phyloP scores from a whole-genome alignment of 352 stramenopile species.

The Phytophthora palmivora region DNA sequence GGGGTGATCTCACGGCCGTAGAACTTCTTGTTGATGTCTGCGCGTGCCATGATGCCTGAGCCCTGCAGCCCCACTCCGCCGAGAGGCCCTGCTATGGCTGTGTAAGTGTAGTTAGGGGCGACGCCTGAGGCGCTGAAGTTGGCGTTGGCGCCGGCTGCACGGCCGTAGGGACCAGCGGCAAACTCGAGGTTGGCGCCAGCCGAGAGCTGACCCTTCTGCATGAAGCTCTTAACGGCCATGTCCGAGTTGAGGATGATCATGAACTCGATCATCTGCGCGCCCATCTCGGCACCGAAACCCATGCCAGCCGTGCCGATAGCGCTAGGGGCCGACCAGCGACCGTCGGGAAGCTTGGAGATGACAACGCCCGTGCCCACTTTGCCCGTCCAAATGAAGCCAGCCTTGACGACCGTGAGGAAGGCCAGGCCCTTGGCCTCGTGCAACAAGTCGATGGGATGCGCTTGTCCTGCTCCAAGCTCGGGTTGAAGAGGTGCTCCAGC shows the following conservation, averaged over 20 bases:
- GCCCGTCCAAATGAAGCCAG: constrained; percentile 86
- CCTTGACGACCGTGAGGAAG: constrained; percentile 94
- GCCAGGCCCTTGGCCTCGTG: constrained; percentile 90
- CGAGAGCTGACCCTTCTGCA: constrained; percentile 87
- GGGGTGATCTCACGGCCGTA: constrained; percentile 89
- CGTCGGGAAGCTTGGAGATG: constrained; percentile 93
- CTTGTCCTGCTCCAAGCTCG: constrained; percentile 85
- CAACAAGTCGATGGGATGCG: constrained; percentile 91
- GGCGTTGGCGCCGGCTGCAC: constrained; percentile 74
- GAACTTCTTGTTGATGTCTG: constrained; percentile 90
- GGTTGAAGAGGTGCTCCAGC: constrained; percentile 93
- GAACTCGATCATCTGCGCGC: constrained; percentile 87
- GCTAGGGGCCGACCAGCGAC: constrained; percentile 95
- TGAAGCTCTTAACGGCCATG: constrained; percentile 91
- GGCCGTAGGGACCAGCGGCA: constrained; percentile 80
- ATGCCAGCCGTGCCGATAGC: constrained; percentile 94
- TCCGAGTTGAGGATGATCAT: constrained; percentile 96
- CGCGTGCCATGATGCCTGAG: constrained; percentile 77
- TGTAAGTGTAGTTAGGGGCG: constrained; percentile 90
- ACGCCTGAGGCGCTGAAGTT: constrained; percentile 81
- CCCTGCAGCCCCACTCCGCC: constrained; percentile 84
- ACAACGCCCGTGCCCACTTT: constrained; percentile 93
- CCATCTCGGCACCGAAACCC: constrained; percentile 82
- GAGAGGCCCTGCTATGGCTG: constrained; percentile 84
- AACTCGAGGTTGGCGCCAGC: constrained; percentile 86